Conservation (phyloP, 106 monocot genomes). For the Amphibolis antarctica region DNA sequence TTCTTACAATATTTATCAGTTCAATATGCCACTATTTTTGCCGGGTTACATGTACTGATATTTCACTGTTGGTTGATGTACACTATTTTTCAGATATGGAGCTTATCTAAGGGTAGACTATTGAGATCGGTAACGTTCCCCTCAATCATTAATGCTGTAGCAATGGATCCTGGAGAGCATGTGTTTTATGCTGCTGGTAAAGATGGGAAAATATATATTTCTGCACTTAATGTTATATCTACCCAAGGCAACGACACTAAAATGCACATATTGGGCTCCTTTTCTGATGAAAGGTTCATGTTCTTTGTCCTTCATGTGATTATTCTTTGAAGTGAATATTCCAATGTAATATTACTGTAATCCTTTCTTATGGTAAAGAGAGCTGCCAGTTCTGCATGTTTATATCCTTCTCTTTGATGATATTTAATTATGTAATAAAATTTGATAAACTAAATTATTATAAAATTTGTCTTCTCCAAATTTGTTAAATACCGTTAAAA, state of each 20-base stretch:
- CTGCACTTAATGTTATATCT: slow-evolving; percentile 52
- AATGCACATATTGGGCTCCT: slow-evolving; percentile 36
- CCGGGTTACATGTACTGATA: neutral
- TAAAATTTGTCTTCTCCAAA: neutral
- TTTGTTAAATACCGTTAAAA: neutral
- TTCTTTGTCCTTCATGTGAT: neutral
- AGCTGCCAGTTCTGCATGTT: no score
- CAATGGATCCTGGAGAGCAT: slow-evolving; percentile 65
- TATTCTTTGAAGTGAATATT: neutral
- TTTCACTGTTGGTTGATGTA: neutral
- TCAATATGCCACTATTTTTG: no score
- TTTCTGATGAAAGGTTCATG: slow-evolving; percentile 55
- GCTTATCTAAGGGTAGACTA: slow-evolving; percentile 56
- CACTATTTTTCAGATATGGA: slow-evolving; percentile 58
- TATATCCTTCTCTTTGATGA: no score
- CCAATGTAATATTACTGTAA: neutral
- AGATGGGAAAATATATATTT: slow-evolving; percentile 90
- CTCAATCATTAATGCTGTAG: slow-evolving; percentile 45
- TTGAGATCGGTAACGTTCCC: slow-evolving; percentile 62
- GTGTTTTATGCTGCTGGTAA: slow-evolving; percentile 71
- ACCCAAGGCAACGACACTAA: slow-evolving; percentile 31
- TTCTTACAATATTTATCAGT: neutral
- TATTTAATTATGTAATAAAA: neutral
- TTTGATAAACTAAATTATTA: slow-evolving; percentile 2
- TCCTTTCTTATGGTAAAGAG: no score